A percentile compares a stretch with the other conserved stretches of the same genome.
Conservation (phyloP, 106 monocot genomes). For the Vanilla planifolia region DNA sequence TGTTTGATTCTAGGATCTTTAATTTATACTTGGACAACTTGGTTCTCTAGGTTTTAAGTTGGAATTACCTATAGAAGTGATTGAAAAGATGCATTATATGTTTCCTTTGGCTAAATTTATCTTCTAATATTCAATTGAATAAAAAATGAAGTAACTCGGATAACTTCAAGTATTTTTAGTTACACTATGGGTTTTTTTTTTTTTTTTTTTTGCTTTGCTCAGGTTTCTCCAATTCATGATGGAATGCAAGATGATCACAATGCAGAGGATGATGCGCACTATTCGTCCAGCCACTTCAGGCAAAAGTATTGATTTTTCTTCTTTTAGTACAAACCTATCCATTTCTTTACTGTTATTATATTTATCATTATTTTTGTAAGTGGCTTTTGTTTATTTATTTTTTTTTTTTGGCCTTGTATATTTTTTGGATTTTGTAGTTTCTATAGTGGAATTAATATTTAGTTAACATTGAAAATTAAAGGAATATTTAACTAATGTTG, state of each 20-base stretch:
- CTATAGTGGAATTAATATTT: too few relatives aligned
- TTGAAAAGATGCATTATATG: not conserved
- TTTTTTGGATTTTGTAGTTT: too few relatives aligned
- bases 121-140: not conserved
- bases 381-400: conserved; percentile 2
- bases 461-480: too few relatives aligned
- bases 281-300: conserved; percentile 26
- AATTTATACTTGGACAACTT: not conserved
- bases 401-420: not conserved
- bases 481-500: not conserved
- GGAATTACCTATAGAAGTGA: not conserved
- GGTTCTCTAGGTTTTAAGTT: not conserved
- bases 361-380: not conserved
- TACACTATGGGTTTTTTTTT: not conserved
- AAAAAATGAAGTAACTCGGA: not conserved
- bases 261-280: conserved; percentile 30
- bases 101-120: not conserved
- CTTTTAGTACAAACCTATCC: not conserved
- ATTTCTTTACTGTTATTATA: not conserved
- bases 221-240: conserved; percentile 47
- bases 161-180: too few relatives aligned
- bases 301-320: conserved; percentile 18
- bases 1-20: not conserved
- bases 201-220: conserved; percentile 1
- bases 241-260: conserved; percentile 26